Evolutionary conservation across 306 rosid genomes (phyloP), one percentile per base, ranked within the genome.

Genomic region (Prunus davidiana): DNA sequence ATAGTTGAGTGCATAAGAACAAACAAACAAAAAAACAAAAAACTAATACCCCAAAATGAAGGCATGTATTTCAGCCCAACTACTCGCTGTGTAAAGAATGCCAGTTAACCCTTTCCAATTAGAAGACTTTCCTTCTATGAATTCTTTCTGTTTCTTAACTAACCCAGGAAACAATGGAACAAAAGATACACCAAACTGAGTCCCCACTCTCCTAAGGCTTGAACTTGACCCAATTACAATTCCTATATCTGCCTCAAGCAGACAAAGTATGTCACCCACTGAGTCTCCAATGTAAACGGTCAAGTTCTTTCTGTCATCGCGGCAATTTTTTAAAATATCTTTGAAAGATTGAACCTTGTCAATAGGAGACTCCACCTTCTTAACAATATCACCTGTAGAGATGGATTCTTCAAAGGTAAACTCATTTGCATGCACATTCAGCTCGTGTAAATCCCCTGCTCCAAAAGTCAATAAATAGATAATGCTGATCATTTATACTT

Each of bases 61-160:
- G 77, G 99, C 98, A 81, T 96, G 98, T 72, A 96, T 92, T 88
- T 96, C 99, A 28, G 96, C 96, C 99, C 99, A 96, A 82, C 89
- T 79, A 75, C 87, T 82, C 72, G 84, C 98, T 50, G 99, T 96
- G 86, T 86, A 96, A 80, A 96, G 97, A 82, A 81, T 75, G 74
- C 99, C 98, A 51, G 91, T 85, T 62, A 84, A 83, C 81, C 91
- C 90, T 84, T 89, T 91, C 98, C 98, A 91, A 87, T 76, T 64
- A 63, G 86, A 81, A 24, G 79, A 77, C 80, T 82, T 80, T 85
- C 80, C 93, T 76, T 85, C 91, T 56, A 49, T 64, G 70, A 45
- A 67, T 79, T 71, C 91, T 79, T 81, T 89, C 84, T 96, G 98
- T 82, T 96, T 93, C 81, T 79, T 85, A 77, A 93, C 88, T 86